Base-by-base conservation (phyloP, 2,329 filamentous ascomycete species). In the Colletotrichum abscissum region DNA sequence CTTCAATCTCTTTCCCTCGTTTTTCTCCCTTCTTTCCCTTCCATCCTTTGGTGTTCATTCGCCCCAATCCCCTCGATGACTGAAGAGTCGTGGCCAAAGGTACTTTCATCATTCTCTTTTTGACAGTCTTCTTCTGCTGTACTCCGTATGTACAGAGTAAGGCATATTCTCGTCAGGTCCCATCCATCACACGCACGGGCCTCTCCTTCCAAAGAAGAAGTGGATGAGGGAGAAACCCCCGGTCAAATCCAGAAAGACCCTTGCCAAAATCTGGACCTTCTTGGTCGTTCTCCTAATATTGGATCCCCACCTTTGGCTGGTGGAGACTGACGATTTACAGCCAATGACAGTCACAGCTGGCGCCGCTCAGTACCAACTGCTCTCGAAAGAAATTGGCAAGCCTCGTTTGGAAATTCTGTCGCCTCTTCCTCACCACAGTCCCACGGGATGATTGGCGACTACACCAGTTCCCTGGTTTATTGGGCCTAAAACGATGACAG, bases 401-500 rank as follows among this genome's bases (percentile, higher is more conserved):
- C 67, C 68, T 60, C 63, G 56, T 67, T 67, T 66, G 55, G 68
- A 67, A 70, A 67, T 49, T 54, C 56, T 35, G 14, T 71, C 56
- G 55, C 35, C 56, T 67, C 38, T 52, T 30, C 19, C 19, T 59
- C 54, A 24, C 28, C 35, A 55, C 8, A 9, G 11, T 16, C 22
- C 42, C 42, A 22, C 42, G 19, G 42, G n/a, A 22, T 49, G 42
- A 49, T 22, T 49, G 42, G 42, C 19, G 42, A 49, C 28, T 19
- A 11, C 22, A 19, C 28, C 33, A 49, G 42, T 66, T 49, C 68
- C 46, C 24, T 63, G 33, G 33, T 46, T 33, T 33, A 60, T 26
- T 59, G 55, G 63, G 30, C 63, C 55, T 19, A 52, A 60, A 59
- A 66, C 49, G 22, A 66, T 28, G 46, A 16, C n/a, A 24, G 54